Conservation (phyloP, 2,329 filamentous ascomycete genomes). For the Colletotrichum lentis region DNA sequence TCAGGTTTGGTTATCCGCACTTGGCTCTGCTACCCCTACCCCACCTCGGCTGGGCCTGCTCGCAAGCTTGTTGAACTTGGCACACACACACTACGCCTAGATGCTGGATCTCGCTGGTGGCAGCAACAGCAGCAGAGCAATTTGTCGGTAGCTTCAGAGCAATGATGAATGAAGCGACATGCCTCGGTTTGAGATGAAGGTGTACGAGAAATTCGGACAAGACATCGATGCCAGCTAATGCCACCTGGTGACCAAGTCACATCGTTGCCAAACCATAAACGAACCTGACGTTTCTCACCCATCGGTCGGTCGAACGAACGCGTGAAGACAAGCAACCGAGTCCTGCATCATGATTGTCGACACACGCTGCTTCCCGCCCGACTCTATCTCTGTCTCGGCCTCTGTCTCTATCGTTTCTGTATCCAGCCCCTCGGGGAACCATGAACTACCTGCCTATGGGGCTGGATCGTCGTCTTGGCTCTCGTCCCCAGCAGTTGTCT, state of each 20-base stretch:
- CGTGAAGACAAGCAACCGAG: background rate
- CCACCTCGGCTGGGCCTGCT: conserved; percentile 33
- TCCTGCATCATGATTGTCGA: background rate
- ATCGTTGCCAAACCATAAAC: background rate
- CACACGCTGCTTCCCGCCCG: conserved; percentile 3
- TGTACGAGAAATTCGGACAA: background rate
- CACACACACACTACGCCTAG: background rate
- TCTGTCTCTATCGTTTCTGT: background rate
- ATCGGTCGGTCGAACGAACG: background rate
- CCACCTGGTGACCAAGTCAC: background rate
- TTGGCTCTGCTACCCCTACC: conserved; percentile 21
- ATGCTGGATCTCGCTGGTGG: conserved; percentile 10
- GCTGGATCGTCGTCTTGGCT: conserved; percentile 4
- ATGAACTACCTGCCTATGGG: background rate
- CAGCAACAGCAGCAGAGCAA: background rate
- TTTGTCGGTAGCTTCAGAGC: background rate
- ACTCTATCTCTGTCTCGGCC: background rate
- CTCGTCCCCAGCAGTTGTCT: conserved; percentile 9
- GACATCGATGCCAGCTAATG: background rate
- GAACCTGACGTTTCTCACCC: background rate
- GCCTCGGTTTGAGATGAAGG: background rate
- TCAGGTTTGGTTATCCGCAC: conserved; percentile 21
- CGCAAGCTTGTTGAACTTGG: background rate
- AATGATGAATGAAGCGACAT: background rate
- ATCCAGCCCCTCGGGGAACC: background rate